Base-by-base conservation (phyloP, 139 green algal species). In the Picochlorum sp. region DNA sequence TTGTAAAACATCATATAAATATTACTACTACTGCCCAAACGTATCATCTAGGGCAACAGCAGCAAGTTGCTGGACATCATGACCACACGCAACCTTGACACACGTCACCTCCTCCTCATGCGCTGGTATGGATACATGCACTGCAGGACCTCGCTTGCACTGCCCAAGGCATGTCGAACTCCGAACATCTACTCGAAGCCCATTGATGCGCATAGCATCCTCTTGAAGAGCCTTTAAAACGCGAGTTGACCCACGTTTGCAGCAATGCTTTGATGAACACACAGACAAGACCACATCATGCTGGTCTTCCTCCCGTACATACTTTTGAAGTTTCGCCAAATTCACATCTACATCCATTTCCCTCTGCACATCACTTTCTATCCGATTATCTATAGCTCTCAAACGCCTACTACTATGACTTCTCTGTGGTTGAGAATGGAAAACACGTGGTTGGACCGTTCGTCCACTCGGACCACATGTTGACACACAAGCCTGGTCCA, bases 141-240 rank as follows among this genome's bases (percentile, higher is more conserved):
- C 56, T 4, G 56, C 26, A 45, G 56, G 56, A 13, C 56, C 56
- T 4, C 24, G 8, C n/a, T 62, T 62, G 26, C 56, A 62, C 26
- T 62, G 56, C 14, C 56, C 56, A 18, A 62, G 24, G n/a, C 56
- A 62, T 18, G 21, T 21, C 10, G n/a, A 62, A 47, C 56, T 21
- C 15, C 26, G 4, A 16, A 62, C 26, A 14, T 62, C 26, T 47
- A 62, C 20, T 18, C n/a, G 21, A 34, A 18, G n/a, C 6, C n/a
- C 52, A 59, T 59, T 10, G 0, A 41, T 11, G 0, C 34, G 34
- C 34, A 41, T 41, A 0, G 52, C 26, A 18, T 20, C n/a, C 15
- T 26, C 20, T 1, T 34, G 20, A 26, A 59, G 26, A 8, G 52
- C 26, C n/a, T 24, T 16, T 14, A 47, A 2, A n/a, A 62, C 56